These are phyloP conservation scores for Sporodiniella umbellata DNA, from an alignment of 371 early-diverging fungal species.

Conservation along the genomic window DNA sequence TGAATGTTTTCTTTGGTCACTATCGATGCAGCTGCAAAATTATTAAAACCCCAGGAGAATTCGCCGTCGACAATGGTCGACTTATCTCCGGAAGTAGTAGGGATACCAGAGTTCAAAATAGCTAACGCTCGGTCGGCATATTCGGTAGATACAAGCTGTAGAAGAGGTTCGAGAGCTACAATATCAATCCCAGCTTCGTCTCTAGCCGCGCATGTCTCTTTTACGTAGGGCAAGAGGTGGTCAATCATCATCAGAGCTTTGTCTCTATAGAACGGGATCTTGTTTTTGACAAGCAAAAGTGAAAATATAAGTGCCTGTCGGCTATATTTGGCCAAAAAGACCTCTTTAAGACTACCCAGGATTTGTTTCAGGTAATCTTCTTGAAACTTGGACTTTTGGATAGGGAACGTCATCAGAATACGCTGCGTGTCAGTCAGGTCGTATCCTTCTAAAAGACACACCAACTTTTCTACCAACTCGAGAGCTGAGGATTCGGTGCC, in stretches of 20 bases:
- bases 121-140: slow-evolving; percentile 65
- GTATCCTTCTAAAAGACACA: slow-evolving; percentile 51
- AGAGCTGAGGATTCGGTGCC: slow-evolving; percentile 20
- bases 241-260: slow-evolving; percentile 65
- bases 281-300: slow-evolving; percentile 64
- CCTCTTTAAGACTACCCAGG: slow-evolving; percentile 55
- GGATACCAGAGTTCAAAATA: slow-evolving; percentile 68
- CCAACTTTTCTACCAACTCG: slow-evolving; percentile 46
- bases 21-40: slow-evolving; percentile 27
- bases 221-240: slow-evolving; percentile 56
- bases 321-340: slow-evolving; percentile 63
- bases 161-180: slow-evolving; percentile 45
- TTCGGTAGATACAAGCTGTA: slow-evolving; percentile 63
- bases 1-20: slow-evolving; percentile 50
- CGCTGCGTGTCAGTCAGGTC: slow-evolving; percentile 49
- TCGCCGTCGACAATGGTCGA: slow-evolving; percentile 19
- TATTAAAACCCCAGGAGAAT: slow-evolving; percentile 33
- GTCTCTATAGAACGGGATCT: slow-evolving; percentile 56
- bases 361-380: slow-evolving; percentile 75
- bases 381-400: slow-evolving; percentile 63
- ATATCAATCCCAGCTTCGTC: slow-evolving; percentile 33
- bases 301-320: slow-evolving; percentile 62
- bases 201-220: background rate
- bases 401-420: slow-evolving; percentile 59
- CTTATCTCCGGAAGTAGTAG: slow-evolving; percentile 16